phyloP scores from a whole-genome alignment of 176 grass and related monocot genomes.

The Coix lacrymajobi region DNA sequence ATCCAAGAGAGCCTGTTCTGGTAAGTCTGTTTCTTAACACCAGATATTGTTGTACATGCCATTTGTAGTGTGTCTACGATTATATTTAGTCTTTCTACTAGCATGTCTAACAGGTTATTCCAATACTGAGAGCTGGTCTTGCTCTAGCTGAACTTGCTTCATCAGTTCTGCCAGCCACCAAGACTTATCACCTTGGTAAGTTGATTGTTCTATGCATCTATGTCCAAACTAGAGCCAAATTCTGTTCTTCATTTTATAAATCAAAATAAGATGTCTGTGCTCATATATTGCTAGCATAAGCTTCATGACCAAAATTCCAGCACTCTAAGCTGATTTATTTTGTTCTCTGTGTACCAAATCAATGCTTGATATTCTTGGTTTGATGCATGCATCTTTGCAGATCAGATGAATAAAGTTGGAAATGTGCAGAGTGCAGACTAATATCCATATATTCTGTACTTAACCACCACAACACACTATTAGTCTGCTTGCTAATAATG shows the following conservation, averaged over 20 bases:
- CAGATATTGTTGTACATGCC: neutral
- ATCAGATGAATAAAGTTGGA: neutral
- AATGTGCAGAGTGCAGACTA: neutral
- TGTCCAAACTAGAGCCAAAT: neutral
- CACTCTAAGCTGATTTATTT: constrained; percentile 1
- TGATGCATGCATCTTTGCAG: neutral
- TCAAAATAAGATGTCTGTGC: neutral
- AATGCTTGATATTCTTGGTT: neutral
- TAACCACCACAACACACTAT: neutral
- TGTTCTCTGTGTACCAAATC: neutral
- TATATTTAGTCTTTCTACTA: constrained; percentile 37
- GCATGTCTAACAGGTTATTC: constrained; percentile 71
- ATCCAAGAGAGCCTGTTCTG: constrained; percentile 85
- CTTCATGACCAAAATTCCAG: neutral
- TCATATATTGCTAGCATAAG: constrained; percentile 12
- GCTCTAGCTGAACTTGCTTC: constrained; percentile 75
- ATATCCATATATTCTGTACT: neutral
- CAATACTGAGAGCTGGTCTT: constrained; percentile 96
- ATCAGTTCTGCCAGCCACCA: constrained; percentile 81
- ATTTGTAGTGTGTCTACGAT: constrained; percentile 13
- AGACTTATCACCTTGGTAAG: constrained; percentile 90
- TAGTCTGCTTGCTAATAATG: neutral
- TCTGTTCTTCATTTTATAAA: neutral
- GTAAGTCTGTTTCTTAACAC: constrained; percentile 43
- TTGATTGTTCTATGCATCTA: neutral